Evolutionary conservation across 1,139 yeast species (phyloP), one percentile per base, ranked within the genome.

Genomic region (Saccharomycopsis hybrid): DNA sequence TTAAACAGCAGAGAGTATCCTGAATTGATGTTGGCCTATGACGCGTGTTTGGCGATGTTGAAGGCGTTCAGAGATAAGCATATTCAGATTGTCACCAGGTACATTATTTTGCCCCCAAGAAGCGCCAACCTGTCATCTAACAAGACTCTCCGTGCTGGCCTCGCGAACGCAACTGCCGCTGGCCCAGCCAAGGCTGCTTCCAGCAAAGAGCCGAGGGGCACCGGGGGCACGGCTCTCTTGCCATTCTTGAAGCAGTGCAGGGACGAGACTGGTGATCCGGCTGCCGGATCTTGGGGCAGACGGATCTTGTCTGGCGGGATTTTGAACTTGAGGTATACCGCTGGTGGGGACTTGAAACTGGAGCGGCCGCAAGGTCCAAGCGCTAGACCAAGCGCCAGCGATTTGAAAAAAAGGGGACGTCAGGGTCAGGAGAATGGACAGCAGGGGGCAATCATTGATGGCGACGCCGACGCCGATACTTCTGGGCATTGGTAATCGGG

Each of bases 231-330:
- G 0, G 82, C 95, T 0, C 73, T 90, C 59, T 77, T 90, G 55
- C 96, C 96, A 32, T 90, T 90, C 68, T 75, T 90, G 62, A 89
- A 89, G 65, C 97, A 90, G 65, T 90, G 96, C 58, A 78, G 97
- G 64, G 97, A 90, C 67, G 97, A 90, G 65, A 90, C 96, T 7
- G 95, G 95, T 41, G 92, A 84, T 59, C 80, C 89, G 5, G 95
- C 96, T 30, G 95, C 95, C 38, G 92, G 95, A 52, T 75, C 71
- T 48, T 87, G 96, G 96, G 96, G 95, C 65, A 78, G 79, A 60
- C 73, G 92, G 55, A 71, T 87, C 41, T 74, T 87, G 54, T 77
- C 84, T 48, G 82, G 80, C 56, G 81, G 82, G 32, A 73, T 73
- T 49, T 63, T 77, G 56, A 70, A 53, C 30, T 53, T 58, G 4